Conservation (phyloP, 2,329 filamentous ascomycete genomes). For the Drechslerella stenobrocha region DNA sequence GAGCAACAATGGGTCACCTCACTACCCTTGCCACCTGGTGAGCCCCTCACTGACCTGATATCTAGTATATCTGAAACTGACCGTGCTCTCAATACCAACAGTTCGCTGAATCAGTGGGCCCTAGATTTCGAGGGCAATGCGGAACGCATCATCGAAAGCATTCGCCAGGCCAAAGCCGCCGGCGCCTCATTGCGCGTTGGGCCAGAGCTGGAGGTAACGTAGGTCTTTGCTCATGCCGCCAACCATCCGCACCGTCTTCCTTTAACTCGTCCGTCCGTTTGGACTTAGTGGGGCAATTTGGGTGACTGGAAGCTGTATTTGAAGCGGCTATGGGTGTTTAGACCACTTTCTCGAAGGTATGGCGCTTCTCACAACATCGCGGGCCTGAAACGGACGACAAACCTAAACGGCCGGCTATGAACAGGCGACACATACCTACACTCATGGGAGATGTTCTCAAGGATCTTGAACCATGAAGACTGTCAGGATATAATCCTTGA, state of each 20-base stretch:
- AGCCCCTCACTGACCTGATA: slow-evolving; percentile 46
- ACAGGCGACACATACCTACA: slow-evolving; percentile 62
- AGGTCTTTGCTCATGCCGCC: slow-evolving; percentile 50
- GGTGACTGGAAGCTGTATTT: slow-evolving; percentile 56
- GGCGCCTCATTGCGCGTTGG: slow-evolving; percentile 67
- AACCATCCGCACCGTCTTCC: neutral
- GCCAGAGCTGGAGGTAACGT: slow-evolving; percentile 61
- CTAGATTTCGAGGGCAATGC: slow-evolving; percentile 68
- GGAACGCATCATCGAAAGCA: slow-evolving; percentile 66
- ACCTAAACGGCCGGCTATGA: slow-evolving; percentile 50
- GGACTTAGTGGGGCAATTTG: slow-evolving; percentile 47
- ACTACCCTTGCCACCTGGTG: slow-evolving; percentile 57
- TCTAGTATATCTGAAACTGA: slow-evolving; percentile 16
- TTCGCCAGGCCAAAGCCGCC: slow-evolving; percentile 63
- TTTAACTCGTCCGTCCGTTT: neutral
- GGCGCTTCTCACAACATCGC: neutral
- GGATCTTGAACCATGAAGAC: slow-evolving; percentile 65
- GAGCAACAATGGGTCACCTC: slow-evolving; percentile 55
- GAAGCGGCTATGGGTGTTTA: slow-evolving; percentile 68
- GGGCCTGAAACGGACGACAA: neutral
- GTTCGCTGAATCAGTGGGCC: slow-evolving; percentile 59
- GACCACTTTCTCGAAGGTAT: slow-evolving; percentile 66
- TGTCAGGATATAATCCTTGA: slow-evolving; percentile 70
- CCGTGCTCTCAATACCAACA: slow-evolving; percentile 1
- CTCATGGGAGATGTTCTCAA: slow-evolving; percentile 66